Percentiles rank a stretch among this genome's conserved stretches.
Evolutionary conservation across 768 basidiomycete genomes (phyloP).

Genomic region (Neoboletus magnificus): DNA sequence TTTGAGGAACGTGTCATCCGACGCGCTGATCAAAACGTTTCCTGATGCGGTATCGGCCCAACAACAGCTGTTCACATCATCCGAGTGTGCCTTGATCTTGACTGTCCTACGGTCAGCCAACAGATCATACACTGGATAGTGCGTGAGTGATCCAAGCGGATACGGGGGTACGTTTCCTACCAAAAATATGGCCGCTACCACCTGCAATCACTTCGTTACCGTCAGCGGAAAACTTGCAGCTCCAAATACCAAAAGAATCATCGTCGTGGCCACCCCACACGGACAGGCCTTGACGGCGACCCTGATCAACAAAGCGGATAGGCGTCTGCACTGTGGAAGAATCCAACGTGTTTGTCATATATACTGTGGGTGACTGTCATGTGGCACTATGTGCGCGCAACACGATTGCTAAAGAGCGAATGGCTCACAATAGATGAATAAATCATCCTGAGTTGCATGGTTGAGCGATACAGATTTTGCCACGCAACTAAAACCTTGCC

Average conservation of each 20-base stretch:
- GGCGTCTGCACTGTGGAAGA: constrained; percentile 58
- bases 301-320: constrained; percentile 53
- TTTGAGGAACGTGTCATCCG: constrained; percentile 93
- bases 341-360: constrained; percentile 72
- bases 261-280: constrained; percentile 35
- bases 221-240: constrained; percentile 94
- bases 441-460: constrained; percentile 60
- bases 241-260: constrained; percentile 78
- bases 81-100: constrained; percentile 79
- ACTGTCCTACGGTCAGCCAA: constrained; percentile 74
- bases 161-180: constrained; percentile 31
- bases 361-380: constrained; percentile 63
- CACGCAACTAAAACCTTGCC: constrained; percentile 47
- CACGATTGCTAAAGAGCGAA: not conserved
- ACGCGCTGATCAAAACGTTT: constrained; percentile 92
- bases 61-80: constrained; percentile 94
- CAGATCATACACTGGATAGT: constrained; percentile 80
- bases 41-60: constrained; percentile 94
- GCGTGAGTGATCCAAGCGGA: not conserved
- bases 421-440: constrained; percentile 78
- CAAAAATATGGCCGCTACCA: constrained; percentile 78
- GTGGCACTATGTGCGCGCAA: constrained; percentile 1
- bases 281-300: constrained; percentile 34
- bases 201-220: constrained; percentile 95
- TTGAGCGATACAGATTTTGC: constrained; percentile 38